Conservation (phyloP, 192 early-diverging fungal genomes). For the Lunasporangiospora selenospora region DNA sequence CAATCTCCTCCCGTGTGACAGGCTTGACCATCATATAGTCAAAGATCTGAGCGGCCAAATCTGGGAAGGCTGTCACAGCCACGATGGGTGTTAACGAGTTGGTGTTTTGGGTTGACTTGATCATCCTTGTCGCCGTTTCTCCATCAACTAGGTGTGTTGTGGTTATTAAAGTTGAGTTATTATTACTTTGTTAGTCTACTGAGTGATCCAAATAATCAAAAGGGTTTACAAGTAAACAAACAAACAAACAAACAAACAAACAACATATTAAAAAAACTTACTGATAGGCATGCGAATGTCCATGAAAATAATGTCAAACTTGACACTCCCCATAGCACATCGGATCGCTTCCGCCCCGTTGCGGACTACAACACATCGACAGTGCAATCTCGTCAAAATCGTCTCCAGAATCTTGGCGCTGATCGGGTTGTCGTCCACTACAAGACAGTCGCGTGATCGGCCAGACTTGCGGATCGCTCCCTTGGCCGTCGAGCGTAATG, state of each 20-base stretch:
- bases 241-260: background rate
- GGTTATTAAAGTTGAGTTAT: background rate
- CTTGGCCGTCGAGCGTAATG: conserved; percentile 36
- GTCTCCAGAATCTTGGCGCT: conserved; percentile 90
- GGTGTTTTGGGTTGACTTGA: conserved; percentile 89
- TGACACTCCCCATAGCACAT: conserved; percentile 86
- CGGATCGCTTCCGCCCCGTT: conserved; percentile 94
- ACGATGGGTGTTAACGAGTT: conserved; percentile 89
- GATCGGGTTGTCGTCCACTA: conserved; percentile 94
- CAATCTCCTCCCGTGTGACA: conserved; percentile 69
- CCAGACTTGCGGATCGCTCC: conserved; percentile 25
- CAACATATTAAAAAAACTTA: conserved; percentile 53
- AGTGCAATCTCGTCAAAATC: conserved; percentile 75
- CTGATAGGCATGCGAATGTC: conserved; percentile 92
- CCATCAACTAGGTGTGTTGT: conserved; percentile 76
- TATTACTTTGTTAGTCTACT: too few relatives aligned
- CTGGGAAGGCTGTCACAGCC: conserved; percentile 72
- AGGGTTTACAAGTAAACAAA: background rate
- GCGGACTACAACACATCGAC: conserved; percentile 83
- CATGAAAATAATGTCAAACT: conserved; percentile 95
- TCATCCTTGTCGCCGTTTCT: conserved; percentile 91
- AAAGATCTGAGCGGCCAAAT: conserved; percentile 58
- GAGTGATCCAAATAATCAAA: too few relatives aligned
- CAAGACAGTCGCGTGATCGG: conserved; percentile 62
- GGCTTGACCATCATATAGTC: conserved; percentile 79